phyloP scores from a whole-genome alignment of 2,329 filamentous ascomycete species.

The Zymoseptoria passerinii region DNA sequence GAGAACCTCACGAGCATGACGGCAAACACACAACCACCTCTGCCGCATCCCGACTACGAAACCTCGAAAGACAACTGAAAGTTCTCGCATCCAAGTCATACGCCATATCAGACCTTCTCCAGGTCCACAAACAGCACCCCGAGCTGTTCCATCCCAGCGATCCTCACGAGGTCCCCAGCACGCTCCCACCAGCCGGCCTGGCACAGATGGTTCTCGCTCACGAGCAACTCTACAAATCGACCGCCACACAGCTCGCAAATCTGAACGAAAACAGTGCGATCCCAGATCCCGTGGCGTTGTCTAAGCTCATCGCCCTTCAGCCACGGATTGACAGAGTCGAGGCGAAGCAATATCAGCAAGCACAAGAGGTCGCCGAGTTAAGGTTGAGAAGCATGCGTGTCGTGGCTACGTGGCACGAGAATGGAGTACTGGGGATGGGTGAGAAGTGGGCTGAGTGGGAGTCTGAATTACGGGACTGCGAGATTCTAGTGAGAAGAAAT shows the following conservation, averaged over 20 bases:
- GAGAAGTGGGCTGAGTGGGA: conserved; percentile 65
- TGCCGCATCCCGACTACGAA: conserved; percentile 20
- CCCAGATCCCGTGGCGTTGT: conserved; percentile 37
- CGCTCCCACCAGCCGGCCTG: conserved; percentile 19
- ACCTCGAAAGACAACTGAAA: conserved; percentile 25
- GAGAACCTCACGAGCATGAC: conserved; percentile 7
- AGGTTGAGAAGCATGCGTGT: conserved; percentile 52
- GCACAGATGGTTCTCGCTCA: conserved; percentile 37
- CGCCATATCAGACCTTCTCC: conserved; percentile 34
- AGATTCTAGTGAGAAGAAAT: conserved; percentile 55
- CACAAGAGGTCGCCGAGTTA: conserved; percentile 54
- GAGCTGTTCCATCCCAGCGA: conserved; percentile 29
- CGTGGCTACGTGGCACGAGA: conserved; percentile 60
- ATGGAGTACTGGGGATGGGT: conserved; percentile 58
- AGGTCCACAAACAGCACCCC: conserved; percentile 34
- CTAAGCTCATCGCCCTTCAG: conserved; percentile 49
- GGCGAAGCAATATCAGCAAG: conserved; percentile 53
- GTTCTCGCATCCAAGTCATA: conserved; percentile 34
- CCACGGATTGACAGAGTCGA: conserved; percentile 56
- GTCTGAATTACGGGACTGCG: conserved; percentile 55
- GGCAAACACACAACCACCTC: conserved; percentile 4
- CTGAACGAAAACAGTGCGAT: conserved; percentile 37
- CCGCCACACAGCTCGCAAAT: conserved; percentile 37
- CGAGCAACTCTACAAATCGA: conserved; percentile 35
- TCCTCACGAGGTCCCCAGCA: conserved; percentile 15